Conservation (phyloP, 1,284 basidiomycete species). For the Phellinidium pouzarii region DNA sequence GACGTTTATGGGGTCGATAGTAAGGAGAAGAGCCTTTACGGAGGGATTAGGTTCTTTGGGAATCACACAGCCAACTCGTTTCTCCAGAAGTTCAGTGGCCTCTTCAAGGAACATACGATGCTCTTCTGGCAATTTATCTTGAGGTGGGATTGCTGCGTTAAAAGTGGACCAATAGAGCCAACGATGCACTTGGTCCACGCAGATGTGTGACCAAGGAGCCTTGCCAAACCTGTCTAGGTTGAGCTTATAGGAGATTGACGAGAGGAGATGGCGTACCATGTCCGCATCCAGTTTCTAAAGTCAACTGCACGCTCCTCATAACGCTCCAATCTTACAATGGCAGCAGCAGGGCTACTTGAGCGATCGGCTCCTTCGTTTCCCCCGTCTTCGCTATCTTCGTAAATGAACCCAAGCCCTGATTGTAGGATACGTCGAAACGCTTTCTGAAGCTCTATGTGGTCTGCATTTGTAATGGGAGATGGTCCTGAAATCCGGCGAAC, state of each 20-base stretch:
- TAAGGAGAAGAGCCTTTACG: constrained; percentile 63
- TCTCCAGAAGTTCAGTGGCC: constrained; percentile 59
- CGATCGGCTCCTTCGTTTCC: constrained; percentile 44
- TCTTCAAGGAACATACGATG: constrained; percentile 50
- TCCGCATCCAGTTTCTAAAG: constrained; percentile 64
- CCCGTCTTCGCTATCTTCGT: constrained; percentile 47
- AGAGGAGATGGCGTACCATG: constrained; percentile 35
- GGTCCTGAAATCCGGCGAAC: constrained; percentile 46
- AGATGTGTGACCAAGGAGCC: constrained; percentile 68
- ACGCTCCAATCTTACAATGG: constrained; percentile 46
- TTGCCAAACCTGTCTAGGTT: constrained; percentile 56
- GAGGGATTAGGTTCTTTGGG: constrained; percentile 54
- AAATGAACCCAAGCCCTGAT: constrained; percentile 51
- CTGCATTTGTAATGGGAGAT: constrained; percentile 39
- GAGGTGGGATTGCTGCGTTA: constrained; percentile 51
- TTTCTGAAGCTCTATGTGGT: constrained; percentile 48
- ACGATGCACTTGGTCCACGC: constrained; percentile 54
- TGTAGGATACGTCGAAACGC: constrained; percentile 58
- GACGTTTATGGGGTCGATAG: constrained; percentile 72
- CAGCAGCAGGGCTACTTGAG: constrained; percentile 57
- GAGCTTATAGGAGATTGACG: constrained; percentile 1
- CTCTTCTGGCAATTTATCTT: constrained; percentile 38
- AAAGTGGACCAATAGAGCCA: constrained; percentile 88
- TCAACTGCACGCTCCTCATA: constrained; percentile 71
- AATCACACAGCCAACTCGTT: constrained; percentile 63